Base-by-base conservation (phyloP, 2,329 filamentous ascomycete species). In the Myriosclerotinia duriaeana region DNA sequence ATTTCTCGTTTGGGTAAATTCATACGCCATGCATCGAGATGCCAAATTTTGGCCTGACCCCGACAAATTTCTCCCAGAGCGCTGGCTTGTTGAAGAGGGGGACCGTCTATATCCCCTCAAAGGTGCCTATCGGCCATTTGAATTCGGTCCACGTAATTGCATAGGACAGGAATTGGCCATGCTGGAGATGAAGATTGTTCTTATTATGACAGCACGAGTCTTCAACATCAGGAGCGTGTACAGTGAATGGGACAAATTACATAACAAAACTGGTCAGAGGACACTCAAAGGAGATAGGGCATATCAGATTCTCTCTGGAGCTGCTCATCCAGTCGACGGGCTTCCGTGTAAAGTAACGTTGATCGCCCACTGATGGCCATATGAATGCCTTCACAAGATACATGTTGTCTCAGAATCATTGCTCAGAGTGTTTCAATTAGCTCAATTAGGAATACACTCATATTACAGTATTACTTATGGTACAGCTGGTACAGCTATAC, bases 1-100 rank as follows among this genome's bases (percentile, higher is more conserved):
- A 38, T 54, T 54, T 36, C 36, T 54, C 34, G 53, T 54, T n/a
- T 54, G 53, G 53, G 38, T 34, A 38, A 60, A 48, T n/a, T 48
- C 56, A 8, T 15, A 48, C 26, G 56, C 56, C n/a, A 48, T 60
- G 8, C 44, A 48, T 14, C 56, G 56, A 12, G 56, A 60, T 34
- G 22, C 40, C 30, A 2, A 15, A 5, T 60, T 46, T 34, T 60
- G 40, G 40, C 56, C 40, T 2, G 9, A 44, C 20, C 56, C 56
- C 12, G 42, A 30, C 26, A 11, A 30, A 15, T 60, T 60, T 22
- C 15, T 46, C 9, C 56, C 56, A n/a, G 56, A 60, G 9, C 56
- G 56, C 17, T 60, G 56, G 56, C 40, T 60, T 17, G 56, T 38
- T 54, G 11, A 54, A 38, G 53, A 54, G 9, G 34, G 34, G 4